Conservation (phyloP, 176 grass and related monocot species). For the Saccharum officinarum region DNA sequence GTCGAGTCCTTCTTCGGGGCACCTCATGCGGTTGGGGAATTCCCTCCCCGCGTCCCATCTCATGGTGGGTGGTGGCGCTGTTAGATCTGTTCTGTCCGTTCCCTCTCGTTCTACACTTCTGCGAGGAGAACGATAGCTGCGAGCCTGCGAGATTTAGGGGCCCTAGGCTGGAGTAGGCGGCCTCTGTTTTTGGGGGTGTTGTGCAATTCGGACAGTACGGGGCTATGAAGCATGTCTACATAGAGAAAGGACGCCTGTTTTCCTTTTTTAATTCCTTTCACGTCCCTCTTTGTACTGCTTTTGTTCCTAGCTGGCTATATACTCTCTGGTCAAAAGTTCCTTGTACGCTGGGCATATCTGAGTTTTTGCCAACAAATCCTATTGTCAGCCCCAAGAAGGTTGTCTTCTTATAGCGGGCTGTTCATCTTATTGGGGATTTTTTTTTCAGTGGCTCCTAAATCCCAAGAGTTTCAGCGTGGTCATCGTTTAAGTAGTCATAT, state of each 20-base stretch:
- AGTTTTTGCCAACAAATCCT: not conserved
- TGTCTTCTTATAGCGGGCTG: not conserved
- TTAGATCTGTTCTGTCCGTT: slow-evolving; percentile 35
- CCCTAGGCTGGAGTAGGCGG: not conserved
- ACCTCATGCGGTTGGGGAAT: not conserved
- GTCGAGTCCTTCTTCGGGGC: not conserved
- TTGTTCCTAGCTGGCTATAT: not conserved
- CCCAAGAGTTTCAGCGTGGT: not conserved
- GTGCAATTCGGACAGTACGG: slow-evolving; percentile 11
- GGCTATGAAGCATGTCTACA: slow-evolving; percentile 12
- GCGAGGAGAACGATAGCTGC: not conserved
- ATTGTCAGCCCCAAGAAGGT: not conserved
- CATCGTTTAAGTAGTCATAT: not conserved
- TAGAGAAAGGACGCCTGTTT: not conserved
- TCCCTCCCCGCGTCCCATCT: not conserved
- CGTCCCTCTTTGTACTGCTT: not conserved
- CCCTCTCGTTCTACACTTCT: not conserved
- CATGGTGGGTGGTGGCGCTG: not conserved
- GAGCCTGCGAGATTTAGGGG: slow-evolving; percentile 9
- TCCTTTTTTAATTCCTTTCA: not conserved
- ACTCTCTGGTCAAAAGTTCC: not conserved
- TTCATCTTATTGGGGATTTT: not conserved
- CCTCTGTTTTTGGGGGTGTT: not conserved
- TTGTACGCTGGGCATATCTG: not conserved
- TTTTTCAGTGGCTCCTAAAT: not conserved